A percentile compares a stretch with the other conserved stretches of the same genome.
Evolutionary conservation across 2,329 filamentous ascomycete genomes (phyloP).

Genomic region (Hirsutella minnesotensis): DNA sequence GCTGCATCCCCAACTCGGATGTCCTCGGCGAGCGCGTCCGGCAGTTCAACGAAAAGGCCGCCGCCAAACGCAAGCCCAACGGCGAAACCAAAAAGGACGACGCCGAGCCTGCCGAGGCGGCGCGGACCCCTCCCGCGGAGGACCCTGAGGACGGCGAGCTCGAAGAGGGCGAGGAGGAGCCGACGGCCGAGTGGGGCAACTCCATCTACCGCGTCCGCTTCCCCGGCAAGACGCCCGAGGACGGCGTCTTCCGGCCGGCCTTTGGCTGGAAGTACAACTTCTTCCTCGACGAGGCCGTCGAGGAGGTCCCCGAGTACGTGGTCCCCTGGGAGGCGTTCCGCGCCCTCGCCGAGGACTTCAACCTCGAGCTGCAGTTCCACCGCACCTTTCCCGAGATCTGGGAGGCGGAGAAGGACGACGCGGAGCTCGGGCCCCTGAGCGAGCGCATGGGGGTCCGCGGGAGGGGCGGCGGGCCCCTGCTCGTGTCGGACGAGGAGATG

Average conservation of each 20-base stretch:
- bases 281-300: conserved; percentile 89
- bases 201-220: conserved; percentile 86
- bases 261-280: conserved; percentile 99
- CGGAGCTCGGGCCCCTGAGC: conserved; percentile 68
- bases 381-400: conserved; percentile 86
- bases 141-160: conserved; percentile 30
- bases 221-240: conserved; percentile 66
- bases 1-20: conserved; percentile 94
- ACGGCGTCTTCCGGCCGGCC: conserved; percentile 85
- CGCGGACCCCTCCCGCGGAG: conserved; percentile 4
- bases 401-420: conserved; percentile 81
- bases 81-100: conserved; percentile 10
- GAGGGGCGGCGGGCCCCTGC: conserved; percentile 50
- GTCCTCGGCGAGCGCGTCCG: conserved; percentile 72
- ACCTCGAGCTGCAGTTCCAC: conserved; percentile 88
- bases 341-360: conserved; percentile 90
- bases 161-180: conserved; percentile 51
- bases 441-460: conserved; percentile 92
- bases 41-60: conserved; percentile 51
- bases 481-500: conserved; percentile 77
- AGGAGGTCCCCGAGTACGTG: conserved; percentile 93
- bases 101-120: conserved; percentile 10
- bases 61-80: conserved; percentile 20
- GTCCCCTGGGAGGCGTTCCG: conserved; percentile 98
- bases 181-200: conserved; percentile 79